Evolutionary conservation across 2,329 filamentous ascomycete genomes (phyloP).

Genomic region (Lasiodiplodia gonubiensis): DNA sequence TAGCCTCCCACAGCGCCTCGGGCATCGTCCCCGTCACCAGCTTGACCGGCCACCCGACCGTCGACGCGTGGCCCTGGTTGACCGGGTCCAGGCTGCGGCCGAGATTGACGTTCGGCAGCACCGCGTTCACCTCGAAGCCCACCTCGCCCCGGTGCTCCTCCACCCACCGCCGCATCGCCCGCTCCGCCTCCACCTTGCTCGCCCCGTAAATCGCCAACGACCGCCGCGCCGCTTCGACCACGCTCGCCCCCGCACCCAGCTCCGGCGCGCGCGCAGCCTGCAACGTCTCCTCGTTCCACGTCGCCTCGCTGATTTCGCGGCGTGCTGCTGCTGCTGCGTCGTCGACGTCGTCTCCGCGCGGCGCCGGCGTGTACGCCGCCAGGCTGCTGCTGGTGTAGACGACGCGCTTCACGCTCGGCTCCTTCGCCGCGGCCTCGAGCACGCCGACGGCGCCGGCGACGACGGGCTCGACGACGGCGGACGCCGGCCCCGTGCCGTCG

Average conservation of each 20-base stretch:
- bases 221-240: slow-evolving; percentile 35
- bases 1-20: background rate
- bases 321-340: no score
- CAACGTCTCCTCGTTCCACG: slow-evolving; percentile 45
- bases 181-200: slow-evolving; percentile 55
- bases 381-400: slow-evolving; percentile 53
- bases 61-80: slow-evolving; percentile 33
- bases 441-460: slow-evolving; percentile 46
- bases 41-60: slow-evolving; percentile 28
- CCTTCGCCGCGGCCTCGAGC: slow-evolving; percentile 49
- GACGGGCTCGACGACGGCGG: slow-evolving; percentile 46
- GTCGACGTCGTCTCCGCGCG: slow-evolving; percentile 35
- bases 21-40: slow-evolving; percentile 31
- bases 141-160: slow-evolving; percentile 47
- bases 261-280: slow-evolving; percentile 36
- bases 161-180: slow-evolving; percentile 54
- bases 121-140: slow-evolving; percentile 52
- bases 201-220: slow-evolving; percentile 50
- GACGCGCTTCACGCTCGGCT: slow-evolving; percentile 50
- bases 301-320: slow-evolving; percentile 35
- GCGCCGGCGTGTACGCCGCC: slow-evolving; percentile 37
- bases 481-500: slow-evolving; percentile 37
- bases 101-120: slow-evolving; percentile 31
- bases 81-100: slow-evolving; percentile 30
- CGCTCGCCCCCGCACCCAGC: slow-evolving; percentile 24